phyloP scores from a whole-genome alignment of 2,329 filamentous ascomycete genomes.

The Aspergillus fumigatiaffinis region DNA sequence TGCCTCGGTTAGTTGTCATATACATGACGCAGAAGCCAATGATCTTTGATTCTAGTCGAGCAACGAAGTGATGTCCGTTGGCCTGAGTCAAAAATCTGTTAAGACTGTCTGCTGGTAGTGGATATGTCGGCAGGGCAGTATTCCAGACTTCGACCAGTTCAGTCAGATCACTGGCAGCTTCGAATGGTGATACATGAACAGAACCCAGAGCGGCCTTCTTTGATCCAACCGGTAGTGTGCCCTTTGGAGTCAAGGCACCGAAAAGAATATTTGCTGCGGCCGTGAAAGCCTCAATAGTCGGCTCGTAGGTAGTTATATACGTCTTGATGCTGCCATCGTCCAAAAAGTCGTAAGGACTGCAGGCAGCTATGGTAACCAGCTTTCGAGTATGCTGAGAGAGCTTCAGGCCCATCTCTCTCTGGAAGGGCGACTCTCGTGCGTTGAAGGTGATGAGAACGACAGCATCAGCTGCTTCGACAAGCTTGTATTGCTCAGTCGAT shows the following conservation, averaged over 20 bases:
- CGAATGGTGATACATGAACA: slow-evolving; percentile 15
- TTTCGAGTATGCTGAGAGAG: slow-evolving; percentile 27
- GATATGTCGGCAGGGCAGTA: slow-evolving; percentile 35
- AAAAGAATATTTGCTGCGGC: slow-evolving; percentile 40
- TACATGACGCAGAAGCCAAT: slow-evolving; percentile 40
- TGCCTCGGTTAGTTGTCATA: slow-evolving; percentile 20
- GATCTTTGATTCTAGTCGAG: slow-evolving; percentile 21
- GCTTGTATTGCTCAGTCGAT: slow-evolving; percentile 27
- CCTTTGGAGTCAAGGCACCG: slow-evolving; percentile 25
- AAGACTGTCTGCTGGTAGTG: slow-evolving; percentile 25
- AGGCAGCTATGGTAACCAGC: slow-evolving; percentile 39
- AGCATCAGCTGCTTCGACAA: slow-evolving; percentile 33
- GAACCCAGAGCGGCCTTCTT: slow-evolving; percentile 11
- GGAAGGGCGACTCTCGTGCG: slow-evolving; percentile 35
- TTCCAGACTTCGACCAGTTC: slow-evolving; percentile 32
- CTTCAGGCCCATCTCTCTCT: slow-evolving; percentile 32
- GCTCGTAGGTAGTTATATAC: slow-evolving; percentile 45
- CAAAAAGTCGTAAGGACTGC: slow-evolving; percentile 45
- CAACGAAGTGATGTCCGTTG: slow-evolving; percentile 34
- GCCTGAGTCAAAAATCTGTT: slow-evolving; percentile 21
- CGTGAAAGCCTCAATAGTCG: slow-evolving; percentile 40
- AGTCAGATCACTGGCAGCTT: slow-evolving; percentile 23
- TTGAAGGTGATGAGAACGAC: slow-evolving; percentile 42
- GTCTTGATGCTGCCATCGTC: slow-evolving; percentile 34
- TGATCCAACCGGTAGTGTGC: slow-evolving; percentile 34